Evolutionary conservation across 352 stramenopile species (phyloP), one percentile per base, ranked within the genome.

Genomic region (Globisporangium ultimum): DNA sequence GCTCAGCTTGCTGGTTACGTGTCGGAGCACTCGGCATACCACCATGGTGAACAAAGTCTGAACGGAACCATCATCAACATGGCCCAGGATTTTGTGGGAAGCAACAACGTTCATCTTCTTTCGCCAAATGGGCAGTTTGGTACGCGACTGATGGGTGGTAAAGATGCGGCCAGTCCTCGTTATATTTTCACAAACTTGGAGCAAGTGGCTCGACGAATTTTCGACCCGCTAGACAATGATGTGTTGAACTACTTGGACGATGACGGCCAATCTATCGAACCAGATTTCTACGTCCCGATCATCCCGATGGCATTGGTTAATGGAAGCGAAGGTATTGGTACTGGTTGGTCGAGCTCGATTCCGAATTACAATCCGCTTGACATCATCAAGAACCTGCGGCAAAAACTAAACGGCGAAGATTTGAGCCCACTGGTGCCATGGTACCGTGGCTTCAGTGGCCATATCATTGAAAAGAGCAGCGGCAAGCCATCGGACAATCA

Each of bases 31-130:
- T 98, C 97, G 47, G 97, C 97, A 4, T 99, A 99, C 78, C 97
- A 99, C 71, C 97, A 99, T 66, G 97, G 97, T 36, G 97, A 99
- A 74, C 76, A 81, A 34, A 98, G 89, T 65, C 71, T 99, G 45
- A 80, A 97, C 49, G 79, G 88, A 45, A 99, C 97, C 63, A 98
- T 99, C 60, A 89, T 99, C 59, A 95, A 95, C 55, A 99, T 99
- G 97, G 97, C 97, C 0, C 97, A 99, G 70, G 91, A 99, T 71
- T 99, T 98, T 73, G 94, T 99, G 24, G 97, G 97, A 21, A 98
- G 95, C 56, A 99, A 99, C 74, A 99, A 99, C 71, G 81, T 99
- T 11, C 95, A 98, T 58, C 78, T 98, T 11, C 72, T 99, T 15
- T 92, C 87, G 4, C 97, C 97, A 4, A 95, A 90, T 43, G 97